Base-by-base conservation (phyloP, 2,329 filamentous ascomycete genomes). In the Aspergillus sp. region DNA sequence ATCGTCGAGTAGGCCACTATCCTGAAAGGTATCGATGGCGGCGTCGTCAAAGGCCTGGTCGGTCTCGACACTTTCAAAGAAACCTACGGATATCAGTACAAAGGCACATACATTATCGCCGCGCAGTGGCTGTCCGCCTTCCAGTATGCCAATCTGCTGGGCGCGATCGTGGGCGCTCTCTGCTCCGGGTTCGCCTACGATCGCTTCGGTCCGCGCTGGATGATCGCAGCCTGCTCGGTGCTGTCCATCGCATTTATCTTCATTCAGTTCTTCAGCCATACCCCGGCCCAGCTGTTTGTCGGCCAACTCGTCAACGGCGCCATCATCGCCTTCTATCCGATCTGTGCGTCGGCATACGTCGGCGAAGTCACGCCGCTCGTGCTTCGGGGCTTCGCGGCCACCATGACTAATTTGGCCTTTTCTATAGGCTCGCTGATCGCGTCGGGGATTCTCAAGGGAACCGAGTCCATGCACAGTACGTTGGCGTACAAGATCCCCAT, bases 231-330 rank as follows among this genome's bases (percentile, higher is more conserved):
- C 24, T 72, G 70, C 56, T 71, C 64, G 0, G 42, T 62, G 9
- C 29, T 64, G 12, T 72, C 71, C 9, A 78, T 80, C 12, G 78
- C 74, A 1, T 81, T 87, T 46, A 81, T 88, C 58, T 87, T 87
- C 69, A 81, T 87, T 57, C 84, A 87, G 63, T 87, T 87, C 75
- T 88, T 87, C 65, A 84, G 85, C 12, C 79, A 81, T 2, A 83
- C 81, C 0, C 77, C 87, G 12, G 67, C 78, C 7, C 81, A 83
- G 12, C 76, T 88, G 2, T 80, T 87, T n/a, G 83, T 83, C 2
- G 84, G 85, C 29, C 85, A 88, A 75, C 75, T 89, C 2, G 76
- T 89, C 0, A 82, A 83, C 24, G 86, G 87, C 1, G 75, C 87
- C 6, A 82, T 87, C 0, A 78, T 86, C n/a, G 85, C 85, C 2